These are phyloP conservation scores for Achlya hypogyna DNA, from an alignment of 352 stramenopile species.

Conservation along the genomic window DNA sequence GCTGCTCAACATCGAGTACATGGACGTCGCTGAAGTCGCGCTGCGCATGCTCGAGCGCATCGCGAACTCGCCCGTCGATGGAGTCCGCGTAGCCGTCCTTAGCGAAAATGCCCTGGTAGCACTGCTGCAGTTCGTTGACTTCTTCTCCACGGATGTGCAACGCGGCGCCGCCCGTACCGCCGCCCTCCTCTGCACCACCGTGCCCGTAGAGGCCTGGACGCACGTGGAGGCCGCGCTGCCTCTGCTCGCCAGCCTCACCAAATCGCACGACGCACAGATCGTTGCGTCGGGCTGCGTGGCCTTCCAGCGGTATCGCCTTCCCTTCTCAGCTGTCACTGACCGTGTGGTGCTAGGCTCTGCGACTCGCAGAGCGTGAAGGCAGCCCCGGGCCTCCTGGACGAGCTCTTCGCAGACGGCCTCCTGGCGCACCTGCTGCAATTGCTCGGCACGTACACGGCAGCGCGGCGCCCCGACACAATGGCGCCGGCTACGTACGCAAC, in stretches of 20 bases:
- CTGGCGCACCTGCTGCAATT: conserved; percentile 30
- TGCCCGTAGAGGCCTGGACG: conserved; percentile 24
- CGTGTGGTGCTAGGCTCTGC: conserved; percentile 22
- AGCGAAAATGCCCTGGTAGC: conserved; percentile 54
- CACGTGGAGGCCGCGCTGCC: conserved; percentile 35
- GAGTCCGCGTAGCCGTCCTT: conserved; percentile 30
- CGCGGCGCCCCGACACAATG: conserved; percentile 2
- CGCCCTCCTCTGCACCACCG: conserved; percentile 38
- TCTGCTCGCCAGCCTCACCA: conserved; percentile 37
- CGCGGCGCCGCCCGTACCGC: conserved; percentile 48
- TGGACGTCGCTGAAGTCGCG: conserved; percentile 65
- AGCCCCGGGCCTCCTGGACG: conserved; percentile 27
- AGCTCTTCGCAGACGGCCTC: conserved; percentile 37
- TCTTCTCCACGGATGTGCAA: conserved; percentile 70
- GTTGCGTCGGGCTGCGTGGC: conserved; percentile 39
- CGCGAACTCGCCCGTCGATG: conserved; percentile 26
- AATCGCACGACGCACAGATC: conserved; percentile 47
- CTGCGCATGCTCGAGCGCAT: conserved; percentile 62
- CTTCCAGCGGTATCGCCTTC: conserved; percentile 26
- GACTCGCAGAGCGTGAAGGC: conserved; percentile 35
- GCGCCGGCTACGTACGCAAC: background rate
- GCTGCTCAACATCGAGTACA: conserved; percentile 72
- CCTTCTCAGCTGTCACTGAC: background rate
- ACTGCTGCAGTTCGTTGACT: conserved; percentile 71
- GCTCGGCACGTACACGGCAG: conserved; percentile 24